Percentiles rank a stretch among this genome's conserved stretches.
These are phyloP conservation scores for Calendula officinalis DNA, from an alignment of 129 eudicot species.

Conservation along the genomic window DNA sequence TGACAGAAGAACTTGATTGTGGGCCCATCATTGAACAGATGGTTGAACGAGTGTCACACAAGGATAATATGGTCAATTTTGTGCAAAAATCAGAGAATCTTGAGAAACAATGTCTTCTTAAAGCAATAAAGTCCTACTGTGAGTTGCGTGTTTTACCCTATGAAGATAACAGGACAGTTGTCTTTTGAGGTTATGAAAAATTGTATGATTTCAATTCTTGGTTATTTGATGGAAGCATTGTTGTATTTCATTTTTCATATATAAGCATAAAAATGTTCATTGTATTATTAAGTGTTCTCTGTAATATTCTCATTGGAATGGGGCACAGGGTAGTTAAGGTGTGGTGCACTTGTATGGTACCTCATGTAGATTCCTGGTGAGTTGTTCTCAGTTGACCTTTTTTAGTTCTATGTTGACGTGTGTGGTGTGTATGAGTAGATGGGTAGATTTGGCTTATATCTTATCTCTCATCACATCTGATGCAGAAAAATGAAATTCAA, in stretches of 20 bases:
- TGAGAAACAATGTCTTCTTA: constrained; percentile 90
- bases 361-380: no score
- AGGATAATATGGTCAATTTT: constrained; percentile 79
- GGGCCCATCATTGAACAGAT: constrained; percentile 97
- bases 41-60: constrained; percentile 95
- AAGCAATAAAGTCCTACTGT: constrained; percentile 86
- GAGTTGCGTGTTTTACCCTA: constrained; percentile 86
- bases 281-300: no score
- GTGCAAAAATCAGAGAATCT: constrained; percentile 81
- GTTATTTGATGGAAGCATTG: not conserved
- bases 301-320: not conserved
- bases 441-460: no score
- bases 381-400: no score
- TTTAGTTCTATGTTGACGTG: no score
- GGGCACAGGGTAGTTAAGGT: no score
- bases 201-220: not conserved
- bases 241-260: no score
- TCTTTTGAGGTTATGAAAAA: constrained; percentile 40
- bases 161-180: constrained; percentile 78
- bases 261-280: no score
- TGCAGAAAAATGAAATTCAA: constrained; percentile 5
- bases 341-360: no score
- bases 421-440: no score
- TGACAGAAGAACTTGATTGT: constrained; percentile 83
- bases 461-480: not conserved